Percentiles rank a stretch among this genome's conserved stretches.
These are phyloP conservation scores for Penicillium bovifimosum DNA, from an alignment of 495 filamentous ascomycete species.

Conservation along the genomic window DNA sequence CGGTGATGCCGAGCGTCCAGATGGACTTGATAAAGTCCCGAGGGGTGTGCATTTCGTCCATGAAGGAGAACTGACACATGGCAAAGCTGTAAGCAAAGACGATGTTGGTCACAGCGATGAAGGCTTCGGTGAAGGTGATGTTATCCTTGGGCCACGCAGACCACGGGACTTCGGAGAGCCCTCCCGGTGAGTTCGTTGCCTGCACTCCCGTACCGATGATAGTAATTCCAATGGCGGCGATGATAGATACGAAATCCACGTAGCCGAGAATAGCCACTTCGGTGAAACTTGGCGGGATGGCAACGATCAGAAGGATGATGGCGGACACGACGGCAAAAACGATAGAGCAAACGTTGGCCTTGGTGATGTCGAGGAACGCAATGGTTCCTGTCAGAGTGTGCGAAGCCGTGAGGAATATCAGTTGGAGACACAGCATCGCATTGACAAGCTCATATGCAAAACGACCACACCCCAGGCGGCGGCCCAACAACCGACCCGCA, in stretches of 20 bases:
- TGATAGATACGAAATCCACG: conserved; percentile 58
- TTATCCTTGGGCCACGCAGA: conserved; percentile 32
- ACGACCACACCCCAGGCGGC: conserved; percentile 39
- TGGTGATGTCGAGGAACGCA: conserved; percentile 56
- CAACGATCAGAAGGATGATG: conserved; percentile 53
- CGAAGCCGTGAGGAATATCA: conserved; percentile 64
- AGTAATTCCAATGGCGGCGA: conserved; percentile 60
- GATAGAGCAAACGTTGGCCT: conserved; percentile 56
- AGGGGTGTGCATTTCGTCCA: conserved; percentile 69
- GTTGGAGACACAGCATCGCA: conserved; percentile 53
- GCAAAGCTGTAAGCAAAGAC: conserved; percentile 61
- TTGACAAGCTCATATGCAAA: conserved; percentile 60
- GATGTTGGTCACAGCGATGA: conserved; percentile 65
- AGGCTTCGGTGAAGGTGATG: conserved; percentile 30
- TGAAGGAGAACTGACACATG: conserved; percentile 66
- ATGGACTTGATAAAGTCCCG: conserved; percentile 58
- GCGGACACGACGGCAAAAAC: conserved; percentile 58
- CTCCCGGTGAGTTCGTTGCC: conserved; percentile 28
- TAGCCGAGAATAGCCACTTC: conserved; percentile 57
- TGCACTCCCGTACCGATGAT: conserved; percentile 59
- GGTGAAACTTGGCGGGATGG: conserved; percentile 52
- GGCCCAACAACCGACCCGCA: conserved; percentile 53
- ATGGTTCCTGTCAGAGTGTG: conserved; percentile 69
- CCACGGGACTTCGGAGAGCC: conserved; percentile 32
- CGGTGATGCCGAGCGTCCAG: conserved; percentile 51